A percentile compares a stretch with the other conserved stretches of the same genome.
phyloP scores from a whole-genome alignment of 441 rosid genomes.

The Biscutella laevigata region DNA sequence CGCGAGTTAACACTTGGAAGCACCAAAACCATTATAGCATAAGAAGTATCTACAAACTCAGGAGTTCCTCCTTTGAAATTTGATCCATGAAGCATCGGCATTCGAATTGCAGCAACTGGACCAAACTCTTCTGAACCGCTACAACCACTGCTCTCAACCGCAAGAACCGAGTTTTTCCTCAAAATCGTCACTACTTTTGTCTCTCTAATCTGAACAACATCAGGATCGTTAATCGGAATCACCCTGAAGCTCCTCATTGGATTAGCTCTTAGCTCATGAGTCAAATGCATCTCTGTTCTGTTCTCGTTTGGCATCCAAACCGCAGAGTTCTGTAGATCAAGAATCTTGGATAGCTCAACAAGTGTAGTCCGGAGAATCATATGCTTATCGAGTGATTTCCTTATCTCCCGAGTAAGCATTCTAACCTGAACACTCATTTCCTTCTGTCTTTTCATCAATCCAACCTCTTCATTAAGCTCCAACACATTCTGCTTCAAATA shows the following conservation, averaged over 20 bases:
- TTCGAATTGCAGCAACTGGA: constrained; percentile 56
- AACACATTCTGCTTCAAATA: constrained; percentile 64
- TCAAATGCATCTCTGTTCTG: constrained; percentile 48
- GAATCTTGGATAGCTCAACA: constrained; percentile 59
- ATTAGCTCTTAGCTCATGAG: constrained; percentile 41
- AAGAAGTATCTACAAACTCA: constrained; percentile 43
- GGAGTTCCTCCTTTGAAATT: constrained; percentile 74
- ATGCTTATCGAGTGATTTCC: constrained; percentile 68
- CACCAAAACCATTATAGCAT: constrained; percentile 59
- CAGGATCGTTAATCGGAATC: constrained; percentile 39
- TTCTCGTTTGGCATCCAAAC: constrained; percentile 70
- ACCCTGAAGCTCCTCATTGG: constrained; percentile 30
- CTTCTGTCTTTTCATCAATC: constrained; percentile 63
- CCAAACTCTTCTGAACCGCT: constrained; percentile 39
- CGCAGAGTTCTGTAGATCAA: constrained; percentile 57
- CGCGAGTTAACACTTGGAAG: constrained; percentile 40
- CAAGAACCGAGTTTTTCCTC: constrained; percentile 43
- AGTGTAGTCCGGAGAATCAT: constrained; percentile 54
- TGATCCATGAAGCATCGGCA: constrained; percentile 63
- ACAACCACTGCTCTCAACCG: constrained; percentile 40
- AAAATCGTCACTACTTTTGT: constrained; percentile 43
- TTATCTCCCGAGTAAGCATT: constrained; percentile 56
- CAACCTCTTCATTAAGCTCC: constrained; percentile 66
- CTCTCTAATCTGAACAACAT: constrained; percentile 43
- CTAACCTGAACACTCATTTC: constrained; percentile 64